phyloP scores from a whole-genome alignment of 2,329 filamentous ascomycete genomes.

The Trematosphaeria pertusa region DNA sequence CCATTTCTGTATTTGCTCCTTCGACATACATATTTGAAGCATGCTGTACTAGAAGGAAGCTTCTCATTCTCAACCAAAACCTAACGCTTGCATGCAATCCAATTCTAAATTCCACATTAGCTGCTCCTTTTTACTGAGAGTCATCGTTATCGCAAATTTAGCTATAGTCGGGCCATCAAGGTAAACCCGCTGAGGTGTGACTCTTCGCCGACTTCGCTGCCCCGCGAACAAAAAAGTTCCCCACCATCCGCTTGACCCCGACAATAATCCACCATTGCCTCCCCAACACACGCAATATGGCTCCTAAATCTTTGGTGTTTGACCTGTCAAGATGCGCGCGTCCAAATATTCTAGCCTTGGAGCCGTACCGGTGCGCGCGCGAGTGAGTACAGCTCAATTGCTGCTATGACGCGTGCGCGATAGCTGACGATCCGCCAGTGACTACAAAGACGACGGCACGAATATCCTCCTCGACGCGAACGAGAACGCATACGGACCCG shows the following conservation, averaged over 20 bases:
- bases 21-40: too few relatives aligned
- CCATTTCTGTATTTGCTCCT: too few relatives aligned
- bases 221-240: slow-evolving; percentile 39
- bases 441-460: slow-evolving; percentile 98
- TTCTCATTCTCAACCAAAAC: too few relatives aligned
- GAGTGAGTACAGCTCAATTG: slow-evolving; percentile 52
- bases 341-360: slow-evolving; percentile 60
- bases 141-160: too few relatives aligned
- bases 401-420: slow-evolving; percentile 2
- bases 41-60: too few relatives aligned
- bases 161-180: too few relatives aligned
- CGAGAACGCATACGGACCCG: slow-evolving; percentile 94
- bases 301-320: slow-evolving; percentile 46
- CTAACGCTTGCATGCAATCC: too few relatives aligned
- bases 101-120: too few relatives aligned
- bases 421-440: slow-evolving; percentile 61
- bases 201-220: slow-evolving; percentile 19
- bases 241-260: too few relatives aligned
- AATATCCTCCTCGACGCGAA: slow-evolving; percentile 98
- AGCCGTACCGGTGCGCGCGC: slow-evolving; percentile 62
- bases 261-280: too few relatives aligned
- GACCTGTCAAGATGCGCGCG: slow-evolving; percentile 59
- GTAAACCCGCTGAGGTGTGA: slow-evolving; percentile 4
- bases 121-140: too few relatives aligned
- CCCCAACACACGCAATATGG: slow-evolving; percentile 25